Percentiles rank a stretch among this genome's conserved stretches.
These are phyloP conservation scores for Trichoderma polysporum DNA, from an alignment of 2,329 filamentous ascomycete species.

Conservation along the genomic window DNA sequence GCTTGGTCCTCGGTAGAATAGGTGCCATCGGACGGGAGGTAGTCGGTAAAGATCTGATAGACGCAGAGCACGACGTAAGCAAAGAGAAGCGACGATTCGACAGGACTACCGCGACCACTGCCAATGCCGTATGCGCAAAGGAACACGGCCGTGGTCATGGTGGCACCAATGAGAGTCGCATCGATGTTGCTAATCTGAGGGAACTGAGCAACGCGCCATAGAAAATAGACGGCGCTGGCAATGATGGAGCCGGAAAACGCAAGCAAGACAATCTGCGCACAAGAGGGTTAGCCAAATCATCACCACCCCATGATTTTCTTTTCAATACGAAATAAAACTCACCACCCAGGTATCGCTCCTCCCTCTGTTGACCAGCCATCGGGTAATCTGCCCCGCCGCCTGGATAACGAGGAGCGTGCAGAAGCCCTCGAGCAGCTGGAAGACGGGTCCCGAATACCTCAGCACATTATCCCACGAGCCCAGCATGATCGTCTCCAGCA, in stretches of 20 bases:
- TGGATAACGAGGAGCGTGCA: conserved; percentile 96
- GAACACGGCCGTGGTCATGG: conserved; percentile 89
- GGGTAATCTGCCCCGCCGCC: conserved; percentile 87
- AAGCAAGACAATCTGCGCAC: conserved; percentile 74
- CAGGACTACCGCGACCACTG: conserved; percentile 88
- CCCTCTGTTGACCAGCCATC: conserved; percentile 91
- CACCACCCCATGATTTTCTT: not conserved
- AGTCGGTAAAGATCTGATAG: conserved; percentile 99
- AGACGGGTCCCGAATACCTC: conserved; percentile 87
- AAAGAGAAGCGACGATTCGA: conserved; percentile 92
- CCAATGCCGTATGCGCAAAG: conserved; percentile 92
- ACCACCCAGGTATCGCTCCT: conserved; percentile 97
- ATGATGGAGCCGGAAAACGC: conserved; percentile 88
- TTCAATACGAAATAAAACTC: conserved; percentile 38
- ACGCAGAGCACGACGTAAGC: conserved; percentile 98
- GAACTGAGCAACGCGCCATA: conserved; percentile 93
- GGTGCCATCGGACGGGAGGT: conserved; percentile 73
- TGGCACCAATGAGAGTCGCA: conserved; percentile 86
- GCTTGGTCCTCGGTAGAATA: conserved; percentile 52
- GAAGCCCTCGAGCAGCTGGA: conserved; percentile 93
- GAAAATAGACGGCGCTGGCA: conserved; percentile 90
- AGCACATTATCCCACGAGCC: conserved; percentile 87
- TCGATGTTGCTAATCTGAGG: conserved; percentile 91
- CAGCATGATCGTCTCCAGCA: conserved; percentile 77
- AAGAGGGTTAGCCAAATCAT: conserved; percentile 37